A percentile compares a stretch with the other conserved stretches of the same genome.
Conservation (phyloP, 2,329 filamentous ascomycete genomes). For the Alternaria panax region DNA sequence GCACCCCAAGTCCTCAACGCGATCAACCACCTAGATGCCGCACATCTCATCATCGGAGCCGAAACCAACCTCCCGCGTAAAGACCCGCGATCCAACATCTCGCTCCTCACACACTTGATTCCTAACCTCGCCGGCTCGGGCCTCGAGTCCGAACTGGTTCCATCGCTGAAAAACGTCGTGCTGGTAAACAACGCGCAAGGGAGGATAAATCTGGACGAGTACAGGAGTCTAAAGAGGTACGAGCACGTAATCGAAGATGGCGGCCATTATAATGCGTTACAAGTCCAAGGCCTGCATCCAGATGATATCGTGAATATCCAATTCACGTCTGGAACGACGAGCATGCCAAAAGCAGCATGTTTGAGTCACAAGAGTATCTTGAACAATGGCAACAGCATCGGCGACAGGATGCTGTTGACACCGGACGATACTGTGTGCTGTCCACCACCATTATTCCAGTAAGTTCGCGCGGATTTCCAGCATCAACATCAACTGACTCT, state of each 20-base stretch:
- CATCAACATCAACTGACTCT: slow-evolving; percentile 5
- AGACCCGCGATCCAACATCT: slow-evolving; percentile 65
- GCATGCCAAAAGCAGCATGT: slow-evolving; percentile 88
- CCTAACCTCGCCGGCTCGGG: slow-evolving; percentile 55
- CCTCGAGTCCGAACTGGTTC: slow-evolving; percentile 66
- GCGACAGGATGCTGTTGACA: slow-evolving; percentile 80
- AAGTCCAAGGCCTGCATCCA: slow-evolving; percentile 59
- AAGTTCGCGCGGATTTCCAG: slow-evolving; percentile 8
- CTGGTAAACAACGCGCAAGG: slow-evolving; percentile 78
- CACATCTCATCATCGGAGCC: slow-evolving; percentile 81
- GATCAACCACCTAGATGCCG: slow-evolving; percentile 74
- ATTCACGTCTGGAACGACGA: slow-evolving; percentile 96
- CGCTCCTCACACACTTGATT: slow-evolving; percentile 63
- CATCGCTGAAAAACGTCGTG: slow-evolving; percentile 74
- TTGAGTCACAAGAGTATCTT: slow-evolving; percentile 85
- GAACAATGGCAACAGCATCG: slow-evolving; percentile 90
- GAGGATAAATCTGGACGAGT: slow-evolving; percentile 55
- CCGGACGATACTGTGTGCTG: slow-evolving; percentile 73
- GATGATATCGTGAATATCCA: slow-evolving; percentile 90
- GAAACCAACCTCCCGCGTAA: slow-evolving; percentile 82
- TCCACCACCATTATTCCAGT: slow-evolving; percentile 64
- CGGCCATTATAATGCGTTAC: slow-evolving; percentile 52
- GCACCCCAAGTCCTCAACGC: slow-evolving; percentile 78
- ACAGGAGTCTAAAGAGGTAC: slow-evolving; percentile 53
- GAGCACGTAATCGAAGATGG: slow-evolving; percentile 56